Evolutionary conservation across 2,329 filamentous ascomycete species (phyloP), one percentile per base, ranked within the genome.

Genomic region (Colletotrichum euphorbiae): DNA sequence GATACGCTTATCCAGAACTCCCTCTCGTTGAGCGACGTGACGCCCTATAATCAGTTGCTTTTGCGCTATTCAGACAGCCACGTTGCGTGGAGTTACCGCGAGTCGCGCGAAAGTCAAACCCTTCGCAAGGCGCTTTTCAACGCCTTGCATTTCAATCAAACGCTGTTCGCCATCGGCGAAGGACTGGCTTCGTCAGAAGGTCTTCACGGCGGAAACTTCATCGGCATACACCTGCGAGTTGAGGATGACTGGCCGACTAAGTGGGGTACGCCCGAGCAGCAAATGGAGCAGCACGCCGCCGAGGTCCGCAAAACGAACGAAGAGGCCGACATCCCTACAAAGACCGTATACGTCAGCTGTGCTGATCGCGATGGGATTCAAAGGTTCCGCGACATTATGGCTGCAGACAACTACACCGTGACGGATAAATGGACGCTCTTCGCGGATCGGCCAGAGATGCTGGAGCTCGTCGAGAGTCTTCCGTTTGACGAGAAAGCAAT

Each of bases 401-500:
- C 40, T 9, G 8, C 40, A 5, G 55, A 58, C 21, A 33, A 33
- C 19, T 58, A 58, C 40, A 58, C 40, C 5, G 55, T 58, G 15
- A 42, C 40, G 38, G 55, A 58, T 15, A 58, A 58, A 40, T 58
- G 55, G 55, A 58, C 38, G 24, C 50, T 58, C 12, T 46, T n/a
- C 55, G 55, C 40, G n/a, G 55, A 58, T 15, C 40, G 24, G 15
- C 55, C 55, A 12, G 40, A 58, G n/a, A 19, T 45, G 15, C 40
- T 58, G 21, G 55, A 43, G 2, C n/a, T 33, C 9, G 15, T 57
- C 9, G 38, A 45, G 11, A 28, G 11, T 13, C 40, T 57, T 6
- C 9, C 55, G 13, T 57, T 57, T 11, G 55, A 57, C 19, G 11
- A 57, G 24, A 57, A 46, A 15, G 55, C 21, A 6, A 43, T 46